Conservation (phyloP, 1,139 yeast species). For the Candida frijolesensis region DNA sequence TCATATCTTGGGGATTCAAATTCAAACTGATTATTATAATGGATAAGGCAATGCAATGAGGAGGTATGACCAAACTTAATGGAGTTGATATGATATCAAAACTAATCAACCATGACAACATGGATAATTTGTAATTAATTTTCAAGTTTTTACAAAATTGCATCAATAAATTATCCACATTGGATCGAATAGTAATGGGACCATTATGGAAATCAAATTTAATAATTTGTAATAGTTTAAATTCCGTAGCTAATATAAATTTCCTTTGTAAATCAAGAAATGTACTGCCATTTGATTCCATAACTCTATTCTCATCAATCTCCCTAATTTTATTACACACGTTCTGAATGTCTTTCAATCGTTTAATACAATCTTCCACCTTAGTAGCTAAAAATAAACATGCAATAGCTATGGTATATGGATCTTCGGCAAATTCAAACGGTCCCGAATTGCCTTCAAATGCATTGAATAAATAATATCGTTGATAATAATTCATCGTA, state of each 20-base stretch:
- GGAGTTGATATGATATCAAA: constrained; percentile 78
- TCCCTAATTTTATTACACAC: constrained; percentile 46
- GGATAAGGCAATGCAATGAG: constrained; percentile 80
- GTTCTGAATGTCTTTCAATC: constrained; percentile 60
- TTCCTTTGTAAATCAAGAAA: constrained; percentile 53
- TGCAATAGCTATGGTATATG: constrained; percentile 65
- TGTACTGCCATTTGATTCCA: constrained; percentile 12
- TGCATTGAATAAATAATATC: constrained; percentile 65
- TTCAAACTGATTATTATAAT: constrained; percentile 48
- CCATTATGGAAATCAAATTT: constrained; percentile 71
- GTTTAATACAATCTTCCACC: constrained; percentile 87
- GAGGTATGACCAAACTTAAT: constrained; percentile 69
- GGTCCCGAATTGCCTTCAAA: constrained; percentile 43
- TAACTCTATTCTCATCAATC: constrained; percentile 24
- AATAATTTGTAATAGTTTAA: constrained; percentile 71
- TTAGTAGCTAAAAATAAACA: constrained; percentile 81
- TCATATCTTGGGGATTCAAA: constrained; percentile 40
- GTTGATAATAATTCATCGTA: constrained; percentile 71
- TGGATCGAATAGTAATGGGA: constrained; percentile 23
- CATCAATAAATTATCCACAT: constrained; percentile 68
- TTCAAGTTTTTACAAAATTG: constrained; percentile 63
- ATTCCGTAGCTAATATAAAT: constrained; percentile 59
- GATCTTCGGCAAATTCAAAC: constrained; percentile 32
- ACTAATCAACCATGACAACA: constrained; percentile 73
- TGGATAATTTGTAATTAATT: constrained; percentile 47